Evolutionary conservation across 176 grass and related monocot species (phyloP), one percentile per base, ranked within the genome.

Genomic region (Triticum dicoccoides): DNA sequence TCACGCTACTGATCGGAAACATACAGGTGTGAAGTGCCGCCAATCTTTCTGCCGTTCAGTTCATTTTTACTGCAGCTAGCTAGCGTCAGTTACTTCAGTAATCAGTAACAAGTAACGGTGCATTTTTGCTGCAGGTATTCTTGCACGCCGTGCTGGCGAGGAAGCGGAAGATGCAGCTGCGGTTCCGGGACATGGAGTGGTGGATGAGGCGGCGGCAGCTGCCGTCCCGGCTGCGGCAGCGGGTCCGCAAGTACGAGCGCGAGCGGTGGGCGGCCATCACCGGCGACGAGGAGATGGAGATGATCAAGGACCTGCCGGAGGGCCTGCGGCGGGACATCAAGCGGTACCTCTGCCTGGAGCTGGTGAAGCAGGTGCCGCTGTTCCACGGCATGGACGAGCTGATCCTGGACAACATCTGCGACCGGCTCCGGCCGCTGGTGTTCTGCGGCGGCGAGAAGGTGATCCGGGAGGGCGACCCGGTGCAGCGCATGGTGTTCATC

Each of bases 301-400:
- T 98, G 77, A 94, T 96, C 79, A 85, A 94, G 86, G 91, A 96
- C 78, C 87, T 94, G 13, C 97, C 97, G 11, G 90, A 96, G 67
- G 97, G 97, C 21, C 87, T 98, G 27, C 81, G 93, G 73, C 83
- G 97, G 41, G 97, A 96, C 81, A 98, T 98, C 71, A 92, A 91
- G 59, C 97, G 97, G n/a, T 85, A 96, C 65, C 93, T 98, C 59
- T 98, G 97, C 56, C 79, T 96, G 3, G 97, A 98, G 85, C 86
- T 98, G 18, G 84, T 98, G 30, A 98, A 96, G 64, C 83, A 98
- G 86, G 96, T 90, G 24, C 94, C 97, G 2, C 86, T 99, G 39
- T 96, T 99, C 85, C 94, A 99, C 74, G 92, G 93, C 82, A 92
- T 99, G 89, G 97, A 99, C 66, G 91, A 96, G 54, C 94, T 99